These are phyloP conservation scores for Calvatia gigantea DNA, from an alignment of 768 basidiomycete species.

Conservation along the genomic window DNA sequence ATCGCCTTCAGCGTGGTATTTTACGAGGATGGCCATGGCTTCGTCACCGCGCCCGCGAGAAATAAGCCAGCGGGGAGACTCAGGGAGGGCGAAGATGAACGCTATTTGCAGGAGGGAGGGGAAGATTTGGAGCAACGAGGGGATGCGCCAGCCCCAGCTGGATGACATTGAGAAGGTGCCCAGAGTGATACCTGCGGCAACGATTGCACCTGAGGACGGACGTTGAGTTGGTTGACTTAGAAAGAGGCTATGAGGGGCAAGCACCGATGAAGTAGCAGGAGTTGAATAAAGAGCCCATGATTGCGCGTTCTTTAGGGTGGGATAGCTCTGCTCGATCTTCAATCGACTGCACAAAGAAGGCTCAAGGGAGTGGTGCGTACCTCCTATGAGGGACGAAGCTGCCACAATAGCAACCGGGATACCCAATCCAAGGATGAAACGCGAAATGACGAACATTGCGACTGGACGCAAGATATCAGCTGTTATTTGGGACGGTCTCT, in stretches of 20 bases:
- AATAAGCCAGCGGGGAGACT: constrained; percentile 65
- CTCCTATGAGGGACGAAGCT: constrained; percentile 63
- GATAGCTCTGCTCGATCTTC: constrained; percentile 43
- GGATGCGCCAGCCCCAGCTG: constrained; percentile 71
- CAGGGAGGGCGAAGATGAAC: constrained; percentile 58
- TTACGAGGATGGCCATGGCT: constrained; percentile 43
- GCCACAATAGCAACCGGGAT: constrained; percentile 61
- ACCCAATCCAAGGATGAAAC: constrained; percentile 55
- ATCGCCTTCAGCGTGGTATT: constrained; percentile 63
- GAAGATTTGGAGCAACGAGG: constrained; percentile 53
- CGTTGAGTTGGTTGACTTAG: not conserved
- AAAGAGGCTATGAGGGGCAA: not conserved
- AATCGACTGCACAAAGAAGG: not conserved
- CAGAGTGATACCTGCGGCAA: constrained; percentile 58
- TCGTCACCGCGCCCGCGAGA: constrained; percentile 50
- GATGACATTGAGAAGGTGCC: constrained; percentile 57
- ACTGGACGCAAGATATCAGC: constrained; percentile 27
- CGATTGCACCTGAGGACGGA: constrained; percentile 41
- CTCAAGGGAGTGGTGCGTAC: constrained; percentile 20
- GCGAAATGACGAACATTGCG: constrained; percentile 56
- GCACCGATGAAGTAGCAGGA: constrained; percentile 57
- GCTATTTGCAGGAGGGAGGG: constrained; percentile 51
- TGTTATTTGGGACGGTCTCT: not conserved
- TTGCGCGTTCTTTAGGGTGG: constrained; percentile 67
- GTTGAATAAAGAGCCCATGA: constrained; percentile 61